Evolutionary conservation across 1,139 yeast species (phyloP).

Genomic region (Candida sp.): DNA sequence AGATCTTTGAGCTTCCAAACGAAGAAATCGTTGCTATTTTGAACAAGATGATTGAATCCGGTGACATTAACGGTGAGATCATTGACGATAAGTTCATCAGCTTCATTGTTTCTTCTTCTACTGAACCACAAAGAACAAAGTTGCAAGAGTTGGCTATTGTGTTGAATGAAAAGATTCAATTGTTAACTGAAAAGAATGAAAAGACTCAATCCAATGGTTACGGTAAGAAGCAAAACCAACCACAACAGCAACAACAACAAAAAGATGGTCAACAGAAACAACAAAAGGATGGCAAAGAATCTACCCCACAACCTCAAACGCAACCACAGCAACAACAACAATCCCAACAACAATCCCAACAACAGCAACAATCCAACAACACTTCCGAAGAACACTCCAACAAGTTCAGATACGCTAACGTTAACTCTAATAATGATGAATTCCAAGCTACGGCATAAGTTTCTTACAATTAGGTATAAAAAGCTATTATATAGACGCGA

Average conservation of each 20-base stretch:
- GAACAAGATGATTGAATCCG: slow-evolving; percentile 74
- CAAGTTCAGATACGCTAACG: slow-evolving; percentile 52
- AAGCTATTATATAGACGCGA: not conserved
- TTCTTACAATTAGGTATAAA: not conserved
- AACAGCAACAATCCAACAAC: slow-evolving; percentile 18
- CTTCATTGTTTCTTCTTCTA: slow-evolving; percentile 60
- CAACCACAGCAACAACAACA: slow-evolving; percentile 28
- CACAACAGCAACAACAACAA: slow-evolving; percentile 40
- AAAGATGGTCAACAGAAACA: slow-evolving; percentile 36
- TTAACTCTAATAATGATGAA: slow-evolving; percentile 50
- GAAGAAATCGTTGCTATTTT: slow-evolving; percentile 65
- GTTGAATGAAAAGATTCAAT: slow-evolving; percentile 85
- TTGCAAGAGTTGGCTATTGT: slow-evolving; percentile 89
- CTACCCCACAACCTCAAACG: slow-evolving; percentile 29
- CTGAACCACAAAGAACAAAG: slow-evolving; percentile 81
- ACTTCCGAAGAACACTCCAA: slow-evolving; percentile 38
- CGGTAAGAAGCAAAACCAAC: slow-evolving; percentile 42
- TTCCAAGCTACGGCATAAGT: slow-evolving; percentile 38
- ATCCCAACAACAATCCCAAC: slow-evolving; percentile 32
- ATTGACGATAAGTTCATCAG: slow-evolving; percentile 57
- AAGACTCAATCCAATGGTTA: slow-evolving; percentile 81
- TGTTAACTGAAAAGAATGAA: slow-evolving; percentile 85
- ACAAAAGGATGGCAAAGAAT: slow-evolving; percentile 18
- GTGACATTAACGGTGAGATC: slow-evolving; percentile 71
- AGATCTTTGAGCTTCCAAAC: slow-evolving; percentile 66